Evolutionary conservation across 208 protist species (phyloP), one percentile per base, ranked within the genome.

Genomic region (Acanthamoeba polyphaga): DNA sequence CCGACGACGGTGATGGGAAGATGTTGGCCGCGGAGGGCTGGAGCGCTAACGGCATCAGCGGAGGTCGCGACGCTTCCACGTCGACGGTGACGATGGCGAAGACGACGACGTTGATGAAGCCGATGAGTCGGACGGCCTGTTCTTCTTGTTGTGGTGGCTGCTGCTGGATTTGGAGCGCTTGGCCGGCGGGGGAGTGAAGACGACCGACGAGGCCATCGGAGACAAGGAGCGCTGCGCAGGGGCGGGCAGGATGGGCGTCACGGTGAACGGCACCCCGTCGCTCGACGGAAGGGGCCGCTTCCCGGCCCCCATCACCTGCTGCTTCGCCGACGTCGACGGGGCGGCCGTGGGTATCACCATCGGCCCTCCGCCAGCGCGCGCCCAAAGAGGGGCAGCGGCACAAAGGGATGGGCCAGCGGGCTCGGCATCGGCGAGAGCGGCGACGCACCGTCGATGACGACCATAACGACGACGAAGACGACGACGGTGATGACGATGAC

Each of bases 11-110:
- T 3, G 66, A 22, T 1, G 10, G 22, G 70, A 8, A 9, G 70
- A 49, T 27, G n/a, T 78, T 78, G 10, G 10, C 38, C 1, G n/a
- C 34, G 15, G 70, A 49, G 15, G 70, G 70, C 10, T 27, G 24
- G 27, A 24, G 70, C 29, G 8, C 7, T n/a, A 78, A n/a, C 9
- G 70, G 70, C 38, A 78, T 49, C 34, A 78, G 70, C 38, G 70
- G 70, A 13, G 70, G 70, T 32, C 70, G 70, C 13, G 70, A 78
- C 13, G 70, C 70, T 78, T 78, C 60, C 60, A 66, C 60, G 72
- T 53, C 72, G 43, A 46, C 72, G 38, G 5, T 51, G 29, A 24
- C 29, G 13, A 43, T 43, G 72, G 9, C 49, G 72, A 12, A 12
- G 72, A 43, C 38, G 72, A 32, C 6, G 72, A 43, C 3, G 72